A percentile compares a stretch with the other conserved stretches of the same genome.
Conservation (phyloP, 331 rosid genomes). For the Spiraea crenata region DNA sequence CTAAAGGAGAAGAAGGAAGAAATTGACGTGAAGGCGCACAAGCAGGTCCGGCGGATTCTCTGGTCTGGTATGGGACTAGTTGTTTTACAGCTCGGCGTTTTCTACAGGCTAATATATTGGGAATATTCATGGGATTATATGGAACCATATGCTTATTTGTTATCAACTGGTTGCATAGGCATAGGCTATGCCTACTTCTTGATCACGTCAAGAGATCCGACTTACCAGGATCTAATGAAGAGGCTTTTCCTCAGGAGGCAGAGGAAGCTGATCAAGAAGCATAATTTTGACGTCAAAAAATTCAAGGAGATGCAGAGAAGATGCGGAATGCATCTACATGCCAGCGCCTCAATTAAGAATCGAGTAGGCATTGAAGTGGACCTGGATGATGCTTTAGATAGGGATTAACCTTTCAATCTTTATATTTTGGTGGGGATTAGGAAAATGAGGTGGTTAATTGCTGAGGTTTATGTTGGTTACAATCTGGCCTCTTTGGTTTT, state of each 20-base stretch:
- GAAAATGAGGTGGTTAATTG: not conserved
- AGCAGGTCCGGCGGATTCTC: slow-evolving; percentile 70
- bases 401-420: slow-evolving; percentile 32
- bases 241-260: slow-evolving; percentile 79
- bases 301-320: slow-evolving; percentile 58
- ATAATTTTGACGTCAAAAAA: slow-evolving; percentile 54
- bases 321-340: slow-evolving; percentile 47
- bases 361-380: slow-evolving; percentile 59
- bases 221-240: slow-evolving; percentile 84
- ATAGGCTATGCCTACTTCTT: slow-evolving; percentile 86
- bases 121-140: slow-evolving; percentile 97
- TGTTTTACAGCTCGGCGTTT: slow-evolving; percentile 50
- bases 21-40: slow-evolving; percentile 68
- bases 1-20: slow-evolving; percentile 65
- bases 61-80: slow-evolving; percentile 70
- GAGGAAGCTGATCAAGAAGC: slow-evolving; percentile 70
- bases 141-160: slow-evolving; percentile 88
- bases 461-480: slow-evolving; percentile 7
- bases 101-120: slow-evolving; percentile 95
- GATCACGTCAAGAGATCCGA: slow-evolving; percentile 88
- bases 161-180: slow-evolving; percentile 68
- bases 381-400: slow-evolving; percentile 56
- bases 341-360: slow-evolving; percentile 52
- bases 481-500: slow-evolving; percentile 39
- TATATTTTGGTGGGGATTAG: not conserved